Base-by-base conservation (phyloP, 371 early-diverging fungal species). In the Conidiobolus incongruus region DNA sequence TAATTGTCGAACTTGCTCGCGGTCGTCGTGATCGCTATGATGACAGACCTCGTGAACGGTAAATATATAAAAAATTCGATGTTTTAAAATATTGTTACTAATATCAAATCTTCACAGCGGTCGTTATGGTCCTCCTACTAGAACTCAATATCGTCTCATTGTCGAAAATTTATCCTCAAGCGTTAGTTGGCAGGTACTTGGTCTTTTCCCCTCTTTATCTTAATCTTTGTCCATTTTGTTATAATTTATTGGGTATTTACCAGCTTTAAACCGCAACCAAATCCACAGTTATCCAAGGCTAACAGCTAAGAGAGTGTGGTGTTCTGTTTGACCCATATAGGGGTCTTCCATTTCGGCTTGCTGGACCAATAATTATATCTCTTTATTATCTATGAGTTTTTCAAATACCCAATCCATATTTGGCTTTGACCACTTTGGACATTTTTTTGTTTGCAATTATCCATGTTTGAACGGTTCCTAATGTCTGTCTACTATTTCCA, bases 151-250 rank as follows among this genome's bases (percentile, higher is more conserved):
- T 46, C 65, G 78, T 33, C 56, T 77, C 46, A 63, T 72, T 52
- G 66, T 77, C 39, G 75, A 75, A 41, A 70, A 70, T 50, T 65
- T 77, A 45, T 64, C 78, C 45, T 62, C 70, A 35, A 69, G 75
- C 45, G 66, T 68, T 53, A 73, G 64, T 66, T 77, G 78, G 78
- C 78, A 77, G 78, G 78, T 80, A 75, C 48, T 37, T 41, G 32
- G 30, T 38, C 43, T 44, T 33, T 52, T 52, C 28, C 32, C 19
- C 32, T 35, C 40, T 46, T 48, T 38, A 38, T 32, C 36, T 77
- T 72, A 59, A 69, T 56, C 53, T 53, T 50, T 47, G 2, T 12
- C 34, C 12, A 43, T 54, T 56, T 47, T 55, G 37, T 43, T 28
- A 46, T 17, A 34, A 34, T 34, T 34, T 38, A 34, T 36, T 38